Evolutionary conservation across 345 rosid genomes (phyloP).

Genomic region (Eucalyptus albens): DNA sequence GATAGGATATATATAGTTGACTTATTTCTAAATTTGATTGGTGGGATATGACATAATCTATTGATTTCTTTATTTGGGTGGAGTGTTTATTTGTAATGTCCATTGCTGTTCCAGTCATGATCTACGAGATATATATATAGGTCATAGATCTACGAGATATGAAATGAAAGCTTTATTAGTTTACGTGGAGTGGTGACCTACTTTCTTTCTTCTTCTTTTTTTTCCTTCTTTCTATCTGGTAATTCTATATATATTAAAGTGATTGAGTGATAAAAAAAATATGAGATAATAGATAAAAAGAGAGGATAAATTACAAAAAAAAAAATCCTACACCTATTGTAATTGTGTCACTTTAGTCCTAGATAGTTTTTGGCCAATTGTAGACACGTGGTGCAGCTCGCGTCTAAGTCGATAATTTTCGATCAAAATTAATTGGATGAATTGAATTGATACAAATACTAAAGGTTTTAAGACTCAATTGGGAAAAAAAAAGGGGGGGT

Average conservation of each 20-base stretch:
- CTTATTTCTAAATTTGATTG: neutral
- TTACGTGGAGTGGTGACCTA: neutral
- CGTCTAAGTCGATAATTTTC: too few species aligned
- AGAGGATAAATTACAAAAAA: neutral
- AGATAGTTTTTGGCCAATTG: too few species aligned
- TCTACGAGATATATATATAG: neutral
- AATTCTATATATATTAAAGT: neutral
- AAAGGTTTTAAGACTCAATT: too few species aligned
- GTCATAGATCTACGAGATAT: neutral
- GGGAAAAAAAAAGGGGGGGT: fast-evolving
- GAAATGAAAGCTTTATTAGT: neutral
- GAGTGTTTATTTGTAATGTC: neutral
- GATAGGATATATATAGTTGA: neutral
- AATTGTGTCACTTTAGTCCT: too few species aligned
- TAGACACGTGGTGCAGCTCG: fast-evolving
- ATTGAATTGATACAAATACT: fast-evolving
- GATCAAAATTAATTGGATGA: fast-evolving
- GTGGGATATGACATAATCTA: neutral
- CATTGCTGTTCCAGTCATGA: neutral
- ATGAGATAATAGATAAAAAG: neutral
- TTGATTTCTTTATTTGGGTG: neutral
- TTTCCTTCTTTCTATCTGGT: neutral
- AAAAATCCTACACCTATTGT: too few species aligned
- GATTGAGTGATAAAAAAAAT: neutral
- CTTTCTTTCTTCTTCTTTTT: neutral